Evolutionary conservation across 805 yeast genomes (phyloP), one percentile per base, ranked within the genome.

Genomic region (Sugiyamaella boreocaroliniensis): DNA sequence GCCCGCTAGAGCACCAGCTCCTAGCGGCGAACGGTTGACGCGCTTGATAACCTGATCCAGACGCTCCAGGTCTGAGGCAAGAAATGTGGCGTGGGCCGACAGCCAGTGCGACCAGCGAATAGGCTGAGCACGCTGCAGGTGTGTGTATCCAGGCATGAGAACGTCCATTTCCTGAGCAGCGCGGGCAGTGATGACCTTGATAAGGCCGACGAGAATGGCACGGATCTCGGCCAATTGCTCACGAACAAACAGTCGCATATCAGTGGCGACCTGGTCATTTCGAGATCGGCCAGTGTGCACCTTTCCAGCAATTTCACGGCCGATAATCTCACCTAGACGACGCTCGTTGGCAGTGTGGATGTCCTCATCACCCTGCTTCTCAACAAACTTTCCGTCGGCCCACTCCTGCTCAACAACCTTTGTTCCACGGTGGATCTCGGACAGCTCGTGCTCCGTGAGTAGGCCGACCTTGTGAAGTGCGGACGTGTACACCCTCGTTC

Each of bases 251-350:
- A 93, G 81, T 70, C 99, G 80, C 96, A 93, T 88, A 67, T 93
- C 99, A n/a, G 98, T 92, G 45, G 97, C 99, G 49, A 90, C 97
- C 75, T 93, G 99, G 70, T 93, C 99, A 66, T 93, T 93, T 78
- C 99, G 83, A 46, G 96, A 87, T 68, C 99, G 82, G 56, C 99
- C 99, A n/a, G 99, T 93, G 70, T 93, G 99, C 29, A 93, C 98
- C 65, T 93, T 93, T 42, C 99, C 99, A 14, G 98, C 87, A 67
- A 93, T 92, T 51, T 81, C 82, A 64, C 82, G 83, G 52, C 99
- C 99, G 64, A 93, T 93, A 50, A 93, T 74, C 72, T 93, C 99
- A 48, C 99, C 99, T 58, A 93, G 76, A 65, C 99, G 80, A 74
- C 99, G 86, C 74, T 93, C 99, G 67, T 93, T 93, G 44, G 99